Evolutionary conservation across 2,329 filamentous ascomycete species (phyloP), one percentile per base, ranked within the genome.

Genomic region (Fusarium euwallaceae): DNA sequence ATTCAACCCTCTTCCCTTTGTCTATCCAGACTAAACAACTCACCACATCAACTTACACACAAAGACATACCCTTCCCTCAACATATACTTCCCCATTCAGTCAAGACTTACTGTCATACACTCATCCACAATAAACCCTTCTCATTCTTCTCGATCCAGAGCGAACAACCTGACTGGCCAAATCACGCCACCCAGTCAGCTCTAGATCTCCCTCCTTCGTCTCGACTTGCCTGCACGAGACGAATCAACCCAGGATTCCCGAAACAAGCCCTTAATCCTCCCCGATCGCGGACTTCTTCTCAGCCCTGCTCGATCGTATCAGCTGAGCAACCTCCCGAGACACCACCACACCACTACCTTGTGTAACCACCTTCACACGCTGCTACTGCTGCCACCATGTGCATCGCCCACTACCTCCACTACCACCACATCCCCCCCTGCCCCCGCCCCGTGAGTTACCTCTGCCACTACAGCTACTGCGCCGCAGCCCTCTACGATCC

Each of bases 401-500:
- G 87, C 74, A 84, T 82, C 69, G 86, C 85, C 79, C 85, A 86
- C 71, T 86, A 86, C 75, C 81, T 88, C 48, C 87, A 89, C 76
- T 84, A 88, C 77, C 87, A 89, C 76, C 88, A 88, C 73, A 74
- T 84, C 34, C 77, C 82, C 84, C 86, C 7, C 22, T 88, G 86
- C 74, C 73, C 73, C 17, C 83, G 83, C 9, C 80, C 82, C 32
- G 79, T 87, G 61, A 83, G 84, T 64, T 84, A 84, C 68, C 78
- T 80, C 12, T 76, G 84, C 41, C 83, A 86, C 74, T 88, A 87
- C 79, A 78, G 78, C 29, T 88, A 84, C 78, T 88, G 87, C 72
- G 63, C 76, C 4, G 78, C 80, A 37, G 82, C 86, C 24, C 78
- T 77, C 12, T 70, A 78, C 48, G 81, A 84, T 53, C 69, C 79